These are phyloP conservation scores for Elsinoe batatas DNA, from an alignment of 2,329 filamentous ascomycete genomes.

Conservation along the genomic window DNA sequence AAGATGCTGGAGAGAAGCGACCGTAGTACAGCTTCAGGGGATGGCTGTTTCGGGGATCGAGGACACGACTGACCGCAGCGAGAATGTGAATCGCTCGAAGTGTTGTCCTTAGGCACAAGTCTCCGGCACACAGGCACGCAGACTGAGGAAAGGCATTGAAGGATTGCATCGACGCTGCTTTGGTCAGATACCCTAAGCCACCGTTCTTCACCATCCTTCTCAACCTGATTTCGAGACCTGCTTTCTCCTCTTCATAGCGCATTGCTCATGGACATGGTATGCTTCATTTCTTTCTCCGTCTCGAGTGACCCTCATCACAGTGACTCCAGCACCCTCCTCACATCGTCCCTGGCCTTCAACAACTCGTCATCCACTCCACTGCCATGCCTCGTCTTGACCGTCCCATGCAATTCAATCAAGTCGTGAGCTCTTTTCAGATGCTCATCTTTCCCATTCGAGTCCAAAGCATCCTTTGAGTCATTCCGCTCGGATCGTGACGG, in stretches of 20 bases:
- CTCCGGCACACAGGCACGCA: background rate
- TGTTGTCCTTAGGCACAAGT: background rate
- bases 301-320: background rate
- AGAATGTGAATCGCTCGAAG: background rate
- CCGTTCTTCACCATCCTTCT: background rate
- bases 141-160: background rate
- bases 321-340: conserved; percentile 25
- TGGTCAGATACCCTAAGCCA: background rate
- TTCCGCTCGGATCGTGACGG: conserved; percentile 12
- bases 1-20: conserved; percentile 2
- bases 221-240: background rate
- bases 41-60: conserved; percentile 7
- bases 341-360: conserved; percentile 38
- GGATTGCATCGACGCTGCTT: background rate
- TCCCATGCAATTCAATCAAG: conserved; percentile 46
- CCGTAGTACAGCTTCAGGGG: conserved; percentile 6
- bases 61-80: background rate
- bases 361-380: conserved; percentile 41
- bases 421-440: conserved; percentile 51
- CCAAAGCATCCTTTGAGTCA: background rate
- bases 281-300: background rate
- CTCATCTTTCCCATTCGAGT: conserved; percentile 24
- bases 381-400: conserved; percentile 43
- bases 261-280: background rate
- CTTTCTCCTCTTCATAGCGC: background rate